phyloP scores from a whole-genome alignment of 2,329 filamentous ascomycete species.

The Samsoniella hepiali region DNA sequence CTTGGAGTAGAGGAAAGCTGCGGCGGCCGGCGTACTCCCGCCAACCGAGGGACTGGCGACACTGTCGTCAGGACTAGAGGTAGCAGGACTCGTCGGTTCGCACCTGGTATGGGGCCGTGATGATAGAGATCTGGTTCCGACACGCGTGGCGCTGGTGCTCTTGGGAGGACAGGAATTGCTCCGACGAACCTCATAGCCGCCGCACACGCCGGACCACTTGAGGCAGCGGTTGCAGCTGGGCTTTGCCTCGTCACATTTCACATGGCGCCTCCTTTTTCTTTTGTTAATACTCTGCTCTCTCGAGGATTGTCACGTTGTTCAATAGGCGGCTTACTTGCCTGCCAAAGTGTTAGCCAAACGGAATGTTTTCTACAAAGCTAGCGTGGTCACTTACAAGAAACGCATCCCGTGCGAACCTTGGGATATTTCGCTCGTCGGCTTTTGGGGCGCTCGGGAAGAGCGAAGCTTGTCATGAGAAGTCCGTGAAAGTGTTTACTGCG shows the following conservation, averaged over 20 bases:
- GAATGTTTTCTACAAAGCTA: too few species aligned
- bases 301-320: neutral
- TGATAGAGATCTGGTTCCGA: neutral
- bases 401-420: conserved; percentile 32
- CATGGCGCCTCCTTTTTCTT: conserved; percentile 30
- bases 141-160: neutral
- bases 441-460: conserved; percentile 29
- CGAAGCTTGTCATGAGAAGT: conserved; percentile 29
- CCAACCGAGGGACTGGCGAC: conserved; percentile 12
- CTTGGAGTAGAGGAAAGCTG: neutral
- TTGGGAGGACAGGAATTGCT: neutral
- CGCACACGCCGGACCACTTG: conserved; percentile 35
- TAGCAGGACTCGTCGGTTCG: neutral
- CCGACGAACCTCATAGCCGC: conserved; percentile 27
- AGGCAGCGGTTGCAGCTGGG: conserved; percentile 34
- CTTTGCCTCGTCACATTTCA: conserved; percentile 37
- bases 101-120: neutral
- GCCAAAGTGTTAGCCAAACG: neutral
- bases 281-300: neutral
- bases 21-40: conserved; percentile 12
- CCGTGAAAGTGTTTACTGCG: conserved; percentile 18
- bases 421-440: conserved; percentile 31
- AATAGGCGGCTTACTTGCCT: conserved; percentile 28
- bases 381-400: conserved; percentile 30
- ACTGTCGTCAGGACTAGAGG: neutral